Percentiles rank a stretch among this genome's conserved stretches.
These are phyloP conservation scores for Keqinozyma sinolaborantium DNA, from an alignment of 1,139 yeast genomes.

Conservation along the genomic window DNA sequence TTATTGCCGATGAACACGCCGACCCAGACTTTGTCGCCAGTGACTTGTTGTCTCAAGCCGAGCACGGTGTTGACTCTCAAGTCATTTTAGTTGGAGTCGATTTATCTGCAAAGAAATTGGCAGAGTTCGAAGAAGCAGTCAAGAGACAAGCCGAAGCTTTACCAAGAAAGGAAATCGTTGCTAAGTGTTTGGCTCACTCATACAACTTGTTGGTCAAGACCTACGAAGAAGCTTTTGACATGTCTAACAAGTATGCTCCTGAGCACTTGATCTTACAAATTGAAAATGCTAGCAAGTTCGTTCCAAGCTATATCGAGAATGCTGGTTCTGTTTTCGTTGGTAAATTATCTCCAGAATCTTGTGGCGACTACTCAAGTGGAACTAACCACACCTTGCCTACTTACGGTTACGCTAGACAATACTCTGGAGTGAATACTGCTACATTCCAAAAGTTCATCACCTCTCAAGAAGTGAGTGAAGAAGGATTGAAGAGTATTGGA, in stretches of 20 bases:
- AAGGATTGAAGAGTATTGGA: slow-evolving; percentile 85
- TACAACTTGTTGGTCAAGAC: slow-evolving; percentile 66
- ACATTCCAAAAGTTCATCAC: slow-evolving; percentile 95
- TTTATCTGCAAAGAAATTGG: slow-evolving; percentile 56
- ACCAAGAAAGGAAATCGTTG: slow-evolving; percentile 91
- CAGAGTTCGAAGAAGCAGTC: slow-evolving; percentile 74
- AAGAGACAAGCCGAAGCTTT: slow-evolving; percentile 78
- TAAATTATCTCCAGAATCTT: slow-evolving; percentile 91
- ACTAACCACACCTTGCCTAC: slow-evolving; percentile 98
- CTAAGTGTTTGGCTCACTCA: slow-evolving; percentile 90
- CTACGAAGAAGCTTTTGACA: slow-evolving; percentile 72
- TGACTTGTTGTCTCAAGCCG: slow-evolving; percentile 95
- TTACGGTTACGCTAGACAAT: slow-evolving; percentile 95
- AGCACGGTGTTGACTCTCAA: slow-evolving; percentile 97
- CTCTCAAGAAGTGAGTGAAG: slow-evolving; percentile 80
- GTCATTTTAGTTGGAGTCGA: slow-evolving; percentile 86
- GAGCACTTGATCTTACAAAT: slow-evolving; percentile 94
- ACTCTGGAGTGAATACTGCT: slow-evolving; percentile 94
- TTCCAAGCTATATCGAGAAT: slow-evolving; percentile 69
- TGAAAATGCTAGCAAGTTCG: slow-evolving; percentile 68
- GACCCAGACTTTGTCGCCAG: slow-evolving; percentile 96
- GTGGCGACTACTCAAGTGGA: slow-evolving; percentile 98
- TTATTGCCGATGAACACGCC: slow-evolving; percentile 80
- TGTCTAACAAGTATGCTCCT: slow-evolving; percentile 92
- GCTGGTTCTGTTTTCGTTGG: slow-evolving; percentile 98